Evolutionary conservation across 495 filamentous ascomycete genomes (phyloP).

Genomic region (Trichoderma gamsii): DNA sequence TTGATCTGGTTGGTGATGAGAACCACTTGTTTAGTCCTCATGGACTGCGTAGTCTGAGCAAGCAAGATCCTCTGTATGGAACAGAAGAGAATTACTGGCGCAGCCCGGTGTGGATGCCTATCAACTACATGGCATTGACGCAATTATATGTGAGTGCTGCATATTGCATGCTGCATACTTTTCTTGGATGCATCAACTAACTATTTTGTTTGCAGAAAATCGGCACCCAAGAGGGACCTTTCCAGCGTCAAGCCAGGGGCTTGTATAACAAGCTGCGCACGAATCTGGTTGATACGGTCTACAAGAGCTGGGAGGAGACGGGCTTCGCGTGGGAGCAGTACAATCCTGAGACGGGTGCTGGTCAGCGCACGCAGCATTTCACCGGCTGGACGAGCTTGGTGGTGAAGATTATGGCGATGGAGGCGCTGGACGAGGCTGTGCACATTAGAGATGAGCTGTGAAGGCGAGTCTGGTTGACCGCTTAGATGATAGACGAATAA

Average conservation of each 20-base stretch:
- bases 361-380: conserved; percentile 95
- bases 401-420: conserved; percentile 94
- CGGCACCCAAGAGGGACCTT: conserved; percentile 54
- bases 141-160: conserved; percentile 66
- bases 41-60: conserved; percentile 83
- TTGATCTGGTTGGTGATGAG: conserved; percentile 73
- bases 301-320: conserved; percentile 77
- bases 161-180: not conserved
- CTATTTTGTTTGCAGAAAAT: conserved; percentile 39
- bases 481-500: not conserved
- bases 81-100: conserved; percentile 97
- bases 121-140: conserved; percentile 84
- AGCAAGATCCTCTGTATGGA: conserved; percentile 73
- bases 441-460: conserved; percentile 33
- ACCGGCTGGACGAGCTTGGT: conserved; percentile 97
- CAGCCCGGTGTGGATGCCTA: conserved; percentile 93
- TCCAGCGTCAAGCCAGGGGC: conserved; percentile 60
- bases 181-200: conserved; percentile 18
- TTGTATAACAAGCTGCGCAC: conserved; percentile 71
- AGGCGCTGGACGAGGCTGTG: conserved; percentile 26
- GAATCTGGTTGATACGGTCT: conserved; percentile 87
- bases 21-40: conserved; percentile 81
- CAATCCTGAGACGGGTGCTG: conserved; percentile 83
- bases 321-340: conserved; percentile 99
- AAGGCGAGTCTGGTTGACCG: not conserved